Evolutionary conservation across 331 rosid species (phyloP).

Genomic region (Acacia concinna): DNA sequence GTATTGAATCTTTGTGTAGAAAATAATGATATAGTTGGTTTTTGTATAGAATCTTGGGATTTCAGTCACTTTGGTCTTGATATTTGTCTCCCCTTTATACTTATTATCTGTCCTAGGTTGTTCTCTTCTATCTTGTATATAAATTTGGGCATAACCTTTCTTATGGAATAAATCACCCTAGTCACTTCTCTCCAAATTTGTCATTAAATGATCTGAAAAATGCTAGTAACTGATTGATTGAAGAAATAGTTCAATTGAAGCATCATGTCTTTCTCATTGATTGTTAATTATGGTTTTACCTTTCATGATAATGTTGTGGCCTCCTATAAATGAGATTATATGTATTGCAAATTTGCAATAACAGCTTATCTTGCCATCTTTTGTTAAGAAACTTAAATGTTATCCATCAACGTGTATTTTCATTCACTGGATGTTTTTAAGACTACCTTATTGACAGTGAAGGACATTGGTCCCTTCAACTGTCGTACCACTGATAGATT

Average conservation of each 20-base stretch:
- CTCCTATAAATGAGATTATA: background rate
- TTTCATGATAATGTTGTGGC: background rate
- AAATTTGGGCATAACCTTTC: background rate
- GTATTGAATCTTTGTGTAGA: too few relatives aligned
- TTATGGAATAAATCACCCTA: background rate
- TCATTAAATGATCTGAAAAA: background rate
- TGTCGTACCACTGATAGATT: slow-evolving; percentile 8
- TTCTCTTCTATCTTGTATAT: background rate
- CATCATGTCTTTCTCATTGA: background rate
- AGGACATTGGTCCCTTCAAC: background rate
- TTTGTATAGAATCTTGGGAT: background rate
- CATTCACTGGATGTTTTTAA: background rate
- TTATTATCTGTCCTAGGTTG: background rate
- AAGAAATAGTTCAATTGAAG: background rate
- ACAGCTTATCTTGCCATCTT: background rate
- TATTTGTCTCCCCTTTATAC: background rate
- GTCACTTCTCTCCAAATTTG: background rate
- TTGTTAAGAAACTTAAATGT: background rate
- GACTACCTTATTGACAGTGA: background rate
- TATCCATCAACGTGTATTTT: background rate
- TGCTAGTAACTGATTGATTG: background rate
- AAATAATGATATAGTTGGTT: too few relatives aligned
- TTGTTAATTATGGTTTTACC: background rate
- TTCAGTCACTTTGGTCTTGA: background rate
- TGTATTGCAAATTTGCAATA: background rate